A percentile compares a stretch with the other conserved stretches of the same genome.
Evolutionary conservation across 2,329 filamentous ascomycete species (phyloP).

Genomic region (Colletotrichum acutatum): DNA sequence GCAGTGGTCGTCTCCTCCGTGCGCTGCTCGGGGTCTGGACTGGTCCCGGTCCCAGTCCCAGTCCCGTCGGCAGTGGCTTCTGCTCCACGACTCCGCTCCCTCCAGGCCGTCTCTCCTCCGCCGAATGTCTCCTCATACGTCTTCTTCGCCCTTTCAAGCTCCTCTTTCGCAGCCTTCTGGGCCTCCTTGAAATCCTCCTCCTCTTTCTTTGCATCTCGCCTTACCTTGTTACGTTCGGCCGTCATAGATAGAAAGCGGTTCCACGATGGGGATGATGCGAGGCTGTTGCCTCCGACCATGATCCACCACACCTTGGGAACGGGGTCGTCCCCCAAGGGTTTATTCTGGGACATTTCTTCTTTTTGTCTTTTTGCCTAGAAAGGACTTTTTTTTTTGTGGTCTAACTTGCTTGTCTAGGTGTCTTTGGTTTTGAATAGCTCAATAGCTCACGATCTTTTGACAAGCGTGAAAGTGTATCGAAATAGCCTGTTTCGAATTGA

Average conservation of each 20-base stretch:
- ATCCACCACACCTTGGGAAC: constrained; percentile 19
- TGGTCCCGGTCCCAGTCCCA: not conserved
- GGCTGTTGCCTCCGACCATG: constrained; percentile 21
- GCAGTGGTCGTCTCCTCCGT: not conserved
- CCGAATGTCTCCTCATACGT: constrained; percentile 11
- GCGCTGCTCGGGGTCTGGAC: not conserved
- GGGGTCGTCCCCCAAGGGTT: not conserved
- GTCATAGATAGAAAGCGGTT: constrained; percentile 7
- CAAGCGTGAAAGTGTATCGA: not conserved
- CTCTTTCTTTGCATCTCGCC: not conserved
- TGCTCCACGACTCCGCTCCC: constrained; percentile 1
- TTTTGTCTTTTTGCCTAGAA: not conserved
- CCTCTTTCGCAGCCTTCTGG: constrained; percentile 1
- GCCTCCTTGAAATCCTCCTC: constrained; percentile 7
- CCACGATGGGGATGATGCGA: constrained; percentile 19
- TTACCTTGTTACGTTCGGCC: not conserved
- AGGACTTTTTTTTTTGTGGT: not conserved
- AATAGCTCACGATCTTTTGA: no score
- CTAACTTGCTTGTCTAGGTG: not conserved
- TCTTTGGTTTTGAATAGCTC: not conserved
- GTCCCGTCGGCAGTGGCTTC: not conserved
- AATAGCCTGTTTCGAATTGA: not conserved
- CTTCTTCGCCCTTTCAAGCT: constrained; percentile 11
- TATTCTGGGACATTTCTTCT: constrained; percentile 7
- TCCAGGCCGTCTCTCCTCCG: constrained; percentile 17